Evolutionary conservation across 257 asterid species (phyloP), one percentile per base, ranked within the genome.

Genomic region (Jacaranda copaia): DNA sequence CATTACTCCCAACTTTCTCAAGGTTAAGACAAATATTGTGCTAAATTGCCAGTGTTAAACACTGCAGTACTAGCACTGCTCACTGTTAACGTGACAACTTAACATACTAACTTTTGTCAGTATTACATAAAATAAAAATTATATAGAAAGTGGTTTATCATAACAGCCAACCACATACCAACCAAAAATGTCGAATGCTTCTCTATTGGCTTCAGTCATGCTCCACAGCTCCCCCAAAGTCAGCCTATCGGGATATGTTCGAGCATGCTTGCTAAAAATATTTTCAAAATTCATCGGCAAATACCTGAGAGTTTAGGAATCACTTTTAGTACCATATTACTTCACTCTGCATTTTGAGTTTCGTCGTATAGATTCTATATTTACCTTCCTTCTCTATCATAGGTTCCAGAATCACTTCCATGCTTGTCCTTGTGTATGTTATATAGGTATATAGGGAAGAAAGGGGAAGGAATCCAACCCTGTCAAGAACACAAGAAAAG

Each of bases 301-400:
- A 71, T 62, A 94, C 82, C 98, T 91, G 81, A 12, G 58, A 5
- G 55, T 4, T 42, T 0, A 10, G 40, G 40, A 45, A 35, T 52
- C 8, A 11, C 11, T 76, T 32, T 66, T 12, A 3, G 3, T 46
- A 35, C 14, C 18, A 12, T 16, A 13, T 12, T 0, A 10, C 64
- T 8, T 20, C 2, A 58, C 6, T 19, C 1, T 59, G 16, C 40
- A 57, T 1, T 25, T 25, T 25, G 32, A 25, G 42, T 11, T 32
- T 32, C 19, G 3, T 1, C 46, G 8, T 5, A 18, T 5, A 36
- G 19, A 19, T 7, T 48, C 4, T 4, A 16, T 38, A 35, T 52
- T 1, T 82, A 85, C 98, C 98, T 91, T 77, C 97, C 98, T 85
- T 94, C 99, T 0, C 75, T 85, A 74, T 94, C 98, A 9, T 89